These are phyloP conservation scores for Myriosclerotinia curreyana DNA, from an alignment of 2,329 filamentous ascomycete species.

Conservation along the genomic window DNA sequence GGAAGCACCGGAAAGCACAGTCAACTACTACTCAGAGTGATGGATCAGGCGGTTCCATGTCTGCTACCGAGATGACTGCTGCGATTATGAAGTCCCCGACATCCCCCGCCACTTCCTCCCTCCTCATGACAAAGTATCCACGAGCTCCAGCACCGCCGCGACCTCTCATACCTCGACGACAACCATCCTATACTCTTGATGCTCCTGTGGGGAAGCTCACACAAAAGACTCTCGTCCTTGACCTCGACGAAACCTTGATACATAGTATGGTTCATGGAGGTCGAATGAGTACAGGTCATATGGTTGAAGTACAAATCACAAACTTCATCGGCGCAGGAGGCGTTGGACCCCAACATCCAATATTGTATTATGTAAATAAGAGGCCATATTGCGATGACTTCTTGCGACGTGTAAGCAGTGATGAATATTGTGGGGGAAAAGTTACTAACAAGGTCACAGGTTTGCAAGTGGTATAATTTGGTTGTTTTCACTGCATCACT, in stretches of 20 bases:
- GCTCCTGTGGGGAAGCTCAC: conserved; percentile 53
- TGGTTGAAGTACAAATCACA: conserved; percentile 94
- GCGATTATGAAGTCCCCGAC: conserved; percentile 92
- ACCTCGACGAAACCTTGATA: conserved; percentile 95
- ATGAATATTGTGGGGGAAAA: neutral
- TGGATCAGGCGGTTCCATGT: conserved; percentile 38
- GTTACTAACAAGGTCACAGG: conserved; percentile 47
- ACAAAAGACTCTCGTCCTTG: conserved; percentile 91
- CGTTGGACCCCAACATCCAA: conserved; percentile 85
- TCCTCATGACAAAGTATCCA: conserved; percentile 80
- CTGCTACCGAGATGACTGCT: conserved; percentile 52
- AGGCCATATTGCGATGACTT: conserved; percentile 97
- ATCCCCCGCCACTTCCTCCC: conserved; percentile 63
- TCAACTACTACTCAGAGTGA: conserved; percentile 46
- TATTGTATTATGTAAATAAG: conserved; percentile 98
- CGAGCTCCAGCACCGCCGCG: conserved; percentile 84
- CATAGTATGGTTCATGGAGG: conserved; percentile 97
- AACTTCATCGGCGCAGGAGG: conserved; percentile 65
- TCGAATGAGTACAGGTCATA: conserved; percentile 92
- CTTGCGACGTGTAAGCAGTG: conserved; percentile 66
- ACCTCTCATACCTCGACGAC: conserved; percentile 81
- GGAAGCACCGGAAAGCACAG: conserved; percentile 65
- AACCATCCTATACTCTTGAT: conserved; percentile 76
- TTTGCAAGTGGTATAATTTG: conserved; percentile 97
- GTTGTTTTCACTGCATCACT: conserved; percentile 96